Conservation (phyloP, 164 flowering plant species). For the Akebia trifoliata region DNA sequence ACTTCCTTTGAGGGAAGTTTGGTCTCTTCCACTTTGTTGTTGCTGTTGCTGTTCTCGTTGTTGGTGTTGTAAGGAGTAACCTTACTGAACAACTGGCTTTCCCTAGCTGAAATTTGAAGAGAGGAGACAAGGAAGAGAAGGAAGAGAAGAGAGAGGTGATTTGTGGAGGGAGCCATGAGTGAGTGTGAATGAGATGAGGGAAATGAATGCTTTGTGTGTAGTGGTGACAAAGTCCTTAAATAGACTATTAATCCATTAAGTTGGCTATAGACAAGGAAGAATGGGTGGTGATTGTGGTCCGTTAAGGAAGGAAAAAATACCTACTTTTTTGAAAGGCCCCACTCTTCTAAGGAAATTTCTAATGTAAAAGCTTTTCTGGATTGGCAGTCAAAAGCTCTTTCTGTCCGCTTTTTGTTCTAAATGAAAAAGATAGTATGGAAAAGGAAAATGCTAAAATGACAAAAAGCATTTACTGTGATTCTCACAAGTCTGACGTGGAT, state of each 20-base stretch:
- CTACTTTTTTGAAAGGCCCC: no score
- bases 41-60: neutral
- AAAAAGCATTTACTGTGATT: no score
- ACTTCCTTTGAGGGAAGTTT: neutral
- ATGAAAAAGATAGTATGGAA: no score
- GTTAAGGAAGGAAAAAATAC: neutral
- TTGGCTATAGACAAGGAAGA: conserved; percentile 8
- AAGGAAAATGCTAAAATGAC: no score
- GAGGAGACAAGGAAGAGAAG: conserved; percentile 17
- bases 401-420: no score
- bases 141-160: conserved; percentile 17
- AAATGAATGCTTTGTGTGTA: neutral
- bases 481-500: no score
- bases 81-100: conserved; percentile 40
- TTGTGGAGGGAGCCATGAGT: conserved; percentile 24
- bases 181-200: neutral
- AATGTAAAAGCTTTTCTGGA: neutral
- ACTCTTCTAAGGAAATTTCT: neutral
- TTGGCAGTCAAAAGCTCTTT: neutral
- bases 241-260: neutral
- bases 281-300: conserved; percentile 15
- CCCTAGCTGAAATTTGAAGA: conserved; percentile 36
- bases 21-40: conserved; percentile 2
- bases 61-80: conserved; percentile 10
- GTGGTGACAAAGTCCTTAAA: conserved; percentile 8